phyloP scores from a whole-genome alignment of 768 basidiomycete genomes.

The Amanita pseudoporphyria region DNA sequence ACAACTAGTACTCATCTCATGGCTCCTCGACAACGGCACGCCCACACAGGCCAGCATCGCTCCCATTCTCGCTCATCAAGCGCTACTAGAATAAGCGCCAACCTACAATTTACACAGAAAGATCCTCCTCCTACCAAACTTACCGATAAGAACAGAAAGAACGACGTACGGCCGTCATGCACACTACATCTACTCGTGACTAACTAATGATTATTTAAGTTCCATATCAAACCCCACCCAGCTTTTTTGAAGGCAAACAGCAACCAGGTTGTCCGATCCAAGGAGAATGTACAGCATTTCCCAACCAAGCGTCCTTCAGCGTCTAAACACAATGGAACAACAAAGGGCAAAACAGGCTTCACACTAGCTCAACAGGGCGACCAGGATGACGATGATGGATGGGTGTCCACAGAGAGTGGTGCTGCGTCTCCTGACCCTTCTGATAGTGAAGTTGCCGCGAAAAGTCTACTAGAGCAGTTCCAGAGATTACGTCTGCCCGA shows the following conservation, averaged over 20 bases:
- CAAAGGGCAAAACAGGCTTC: constrained; percentile 42
- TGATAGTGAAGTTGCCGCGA: constrained; percentile 21
- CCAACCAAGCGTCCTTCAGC: constrained; percentile 16
- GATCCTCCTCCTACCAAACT: constrained; percentile 31
- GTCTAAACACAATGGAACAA: constrained; percentile 12
- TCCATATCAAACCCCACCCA: constrained; percentile 19
- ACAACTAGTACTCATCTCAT: constrained; percentile 18
- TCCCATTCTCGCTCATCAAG: constrained; percentile 60
- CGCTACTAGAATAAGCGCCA: constrained; percentile 45
- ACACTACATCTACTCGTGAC: constrained; percentile 14
- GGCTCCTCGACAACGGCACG: constrained; percentile 41
- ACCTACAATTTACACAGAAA: constrained; percentile 63
- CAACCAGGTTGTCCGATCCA: constrained; percentile 26
- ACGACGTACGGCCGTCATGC: constrained; percentile 29
- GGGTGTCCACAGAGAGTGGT: constrained; percentile 74
- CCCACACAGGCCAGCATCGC: constrained; percentile 38
- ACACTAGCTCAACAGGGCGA: constrained; percentile 41
- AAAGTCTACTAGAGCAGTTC: neutral
- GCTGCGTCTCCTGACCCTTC: constrained; percentile 56
- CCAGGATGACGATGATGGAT: constrained; percentile 55
- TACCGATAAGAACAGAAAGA: constrained; percentile 46
- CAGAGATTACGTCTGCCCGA: neutral
- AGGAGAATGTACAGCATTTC: constrained; percentile 20
- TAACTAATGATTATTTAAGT: constrained; percentile 14
- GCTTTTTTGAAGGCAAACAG: constrained; percentile 24